Conservation (phyloP, 179 eudicot genomes). For the Beta lomatogona region DNA sequence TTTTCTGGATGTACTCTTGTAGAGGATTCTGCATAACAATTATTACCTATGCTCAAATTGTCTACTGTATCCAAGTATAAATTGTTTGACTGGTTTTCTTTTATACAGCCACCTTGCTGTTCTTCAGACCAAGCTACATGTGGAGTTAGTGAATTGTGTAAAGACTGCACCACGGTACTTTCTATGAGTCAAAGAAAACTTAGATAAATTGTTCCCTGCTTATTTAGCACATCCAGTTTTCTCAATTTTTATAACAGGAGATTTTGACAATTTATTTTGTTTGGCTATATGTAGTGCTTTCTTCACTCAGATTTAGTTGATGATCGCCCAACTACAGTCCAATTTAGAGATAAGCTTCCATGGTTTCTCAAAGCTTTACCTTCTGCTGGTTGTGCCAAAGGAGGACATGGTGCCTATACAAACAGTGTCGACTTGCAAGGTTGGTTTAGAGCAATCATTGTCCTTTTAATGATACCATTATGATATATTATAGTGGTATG, state of each 20-base stretch:
- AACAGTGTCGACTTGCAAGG: conserved; percentile 78
- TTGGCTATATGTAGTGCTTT: conserved; percentile 71
- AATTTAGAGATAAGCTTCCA: conserved; percentile 91
- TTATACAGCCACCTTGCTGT: conserved; percentile 94
- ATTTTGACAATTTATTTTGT: conserved; percentile 25
- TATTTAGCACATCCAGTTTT: not conserved
- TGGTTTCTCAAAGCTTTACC: conserved; percentile 96
- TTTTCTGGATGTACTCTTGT: not conserved
- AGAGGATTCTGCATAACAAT: no score
- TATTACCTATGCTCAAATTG: conserved; percentile 5
- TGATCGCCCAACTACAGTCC: conserved; percentile 83
- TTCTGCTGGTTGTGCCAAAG: conserved; percentile 95
- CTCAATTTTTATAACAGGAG: not conserved
- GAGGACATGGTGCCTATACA: conserved; percentile 98
- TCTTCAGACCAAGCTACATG: conserved; percentile 65
- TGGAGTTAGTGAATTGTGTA: conserved; percentile 67
- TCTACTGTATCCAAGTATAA: not conserved
- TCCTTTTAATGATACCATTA: not conserved
- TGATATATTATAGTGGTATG: not conserved
- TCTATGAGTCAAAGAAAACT: not conserved
- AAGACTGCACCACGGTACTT: conserved; percentile 96
- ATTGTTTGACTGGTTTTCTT: conserved; percentile 8
- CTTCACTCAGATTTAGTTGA: conserved; percentile 77
- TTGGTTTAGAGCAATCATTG: conserved; percentile 23
- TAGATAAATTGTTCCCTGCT: not conserved